Evolutionary conservation across 2,329 filamentous ascomycete species (phyloP), one percentile per base, ranked within the genome.

Genomic region (Eurotiales sp.): DNA sequence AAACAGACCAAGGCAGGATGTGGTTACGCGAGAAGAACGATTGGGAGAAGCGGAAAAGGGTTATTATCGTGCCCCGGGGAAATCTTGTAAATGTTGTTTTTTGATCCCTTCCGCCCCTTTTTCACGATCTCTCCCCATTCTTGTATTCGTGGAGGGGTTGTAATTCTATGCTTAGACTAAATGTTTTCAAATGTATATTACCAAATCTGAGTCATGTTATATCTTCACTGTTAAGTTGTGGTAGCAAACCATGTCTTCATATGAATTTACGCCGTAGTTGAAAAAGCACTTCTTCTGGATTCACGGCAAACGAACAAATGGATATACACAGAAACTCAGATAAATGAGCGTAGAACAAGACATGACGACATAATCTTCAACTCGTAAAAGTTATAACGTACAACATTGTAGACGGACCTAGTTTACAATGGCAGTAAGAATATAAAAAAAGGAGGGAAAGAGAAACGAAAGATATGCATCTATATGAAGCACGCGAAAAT

Each of bases 71-170:
- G 11, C 77, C 76, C 52, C 79, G 77, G 1, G 87, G 87, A 11
- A 84, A 78, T 65, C 75, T 88, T 45, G 79, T 92, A 23, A 95
- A 91, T 70, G 86, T 91, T 76, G 83, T 93, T 11, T 75, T 75
- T 48, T 75, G 59, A 65, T n/a, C 12, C 32, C 10, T 29, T 46
- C 11, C 23, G 22, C 32, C 25, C 11, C n/a, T n/a, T n/a, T n/a
- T n/a, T n/a, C n/a, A n/a, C n/a, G n/a, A n/a, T n/a, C n/a, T n/a
- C n/a, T n/a, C n/a, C n/a, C n/a, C n/a, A n/a, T n/a, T n/a, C n/a
- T n/a, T n/a, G n/a, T n/a, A n/a, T n/a, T n/a, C n/a, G n/a, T n/a
- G n/a, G n/a, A n/a, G n/a, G n/a, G n/a, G n/a, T n/a, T n/a, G n/a
- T n/a, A n/a, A n/a, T n/a, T n/a, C n/a, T n/a, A n/a, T n/a, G n/a